phyloP scores from a whole-genome alignment of 257 asterid species.

The Solanum medicagineum region DNA sequence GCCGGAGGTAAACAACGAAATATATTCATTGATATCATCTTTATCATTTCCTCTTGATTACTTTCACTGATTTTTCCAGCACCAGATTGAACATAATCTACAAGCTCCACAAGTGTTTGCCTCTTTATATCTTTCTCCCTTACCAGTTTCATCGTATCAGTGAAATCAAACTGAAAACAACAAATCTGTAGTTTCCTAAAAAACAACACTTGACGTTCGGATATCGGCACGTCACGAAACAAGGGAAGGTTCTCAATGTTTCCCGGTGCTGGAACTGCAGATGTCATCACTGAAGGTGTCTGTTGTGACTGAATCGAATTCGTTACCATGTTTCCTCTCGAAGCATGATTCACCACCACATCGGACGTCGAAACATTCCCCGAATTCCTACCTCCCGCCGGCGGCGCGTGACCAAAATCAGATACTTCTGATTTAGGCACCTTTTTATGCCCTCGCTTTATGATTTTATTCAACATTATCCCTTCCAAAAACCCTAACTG shows the following conservation, averaged over 20 bases:
- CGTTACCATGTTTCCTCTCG: slow-evolving; percentile 16
- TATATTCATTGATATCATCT: slow-evolving; percentile 9
- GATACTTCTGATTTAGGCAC: slow-evolving; percentile 22
- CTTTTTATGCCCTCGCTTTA: slow-evolving; percentile 36
- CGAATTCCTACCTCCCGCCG: slow-evolving; percentile 18
- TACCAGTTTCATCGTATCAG: slow-evolving; percentile 4
- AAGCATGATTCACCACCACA: slow-evolving; percentile 39
- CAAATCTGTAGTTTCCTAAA: slow-evolving; percentile 12
- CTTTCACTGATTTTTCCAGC: slow-evolving; percentile 4
- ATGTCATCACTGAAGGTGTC: background rate
- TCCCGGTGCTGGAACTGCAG: background rate
- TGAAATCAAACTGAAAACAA: slow-evolving; percentile 16
- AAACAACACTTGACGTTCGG: slow-evolving; percentile 14
- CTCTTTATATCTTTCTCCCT: slow-evolving; percentile 17
- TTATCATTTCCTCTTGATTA: slow-evolving; percentile 11
- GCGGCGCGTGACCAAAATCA: slow-evolving; percentile 10
- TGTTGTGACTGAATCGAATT: slow-evolving; percentile 10
- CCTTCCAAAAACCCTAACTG: slow-evolving; percentile 26
- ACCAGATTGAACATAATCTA: slow-evolving; percentile 13
- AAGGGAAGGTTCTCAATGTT: slow-evolving; percentile 12
- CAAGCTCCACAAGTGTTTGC: slow-evolving; percentile 11
- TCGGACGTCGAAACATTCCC: slow-evolving; percentile 30
- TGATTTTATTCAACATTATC: slow-evolving; percentile 31
- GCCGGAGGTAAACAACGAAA: slow-evolving; percentile 14
- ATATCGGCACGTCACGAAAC: slow-evolving; percentile 13